Conservation (phyloP, 1,284 basidiomycete genomes). For the Cryptococcus neoformans region DNA sequence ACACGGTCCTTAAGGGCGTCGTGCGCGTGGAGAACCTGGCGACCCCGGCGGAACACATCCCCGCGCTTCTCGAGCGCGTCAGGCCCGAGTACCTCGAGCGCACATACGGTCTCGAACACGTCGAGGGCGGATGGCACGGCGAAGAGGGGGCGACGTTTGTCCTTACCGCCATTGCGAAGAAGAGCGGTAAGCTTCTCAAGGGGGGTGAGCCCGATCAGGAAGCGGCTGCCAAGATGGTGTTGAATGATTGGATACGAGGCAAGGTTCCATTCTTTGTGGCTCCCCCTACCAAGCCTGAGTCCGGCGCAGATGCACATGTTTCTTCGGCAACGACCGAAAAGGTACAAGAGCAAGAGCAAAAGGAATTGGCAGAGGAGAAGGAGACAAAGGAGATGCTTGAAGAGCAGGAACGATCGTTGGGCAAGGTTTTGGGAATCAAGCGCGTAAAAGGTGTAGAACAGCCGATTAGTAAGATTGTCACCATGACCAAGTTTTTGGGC, state of each 20-base stretch:
- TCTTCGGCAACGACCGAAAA: neutral
- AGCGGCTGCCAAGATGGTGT: slow-evolving; percentile 88
- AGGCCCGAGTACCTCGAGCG: slow-evolving; percentile 89
- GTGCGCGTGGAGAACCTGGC: slow-evolving; percentile 94
- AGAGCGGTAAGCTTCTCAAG: slow-evolving; percentile 88
- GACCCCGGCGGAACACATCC: slow-evolving; percentile 91
- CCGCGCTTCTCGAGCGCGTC: slow-evolving; percentile 80
- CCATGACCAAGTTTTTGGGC: slow-evolving; percentile 55
- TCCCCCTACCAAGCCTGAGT: slow-evolving; percentile 51
- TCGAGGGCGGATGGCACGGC: slow-evolving; percentile 55
- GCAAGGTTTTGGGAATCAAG: slow-evolving; percentile 48
- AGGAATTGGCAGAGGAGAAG: slow-evolving; percentile 24
- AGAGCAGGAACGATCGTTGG: slow-evolving; percentile 42
- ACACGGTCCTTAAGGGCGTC: slow-evolving; percentile 94
- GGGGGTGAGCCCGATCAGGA: slow-evolving; percentile 94
- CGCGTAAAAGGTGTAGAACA: slow-evolving; percentile 57
- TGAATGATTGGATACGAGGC: slow-evolving; percentile 97
- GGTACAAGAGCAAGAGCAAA: slow-evolving; percentile 12
- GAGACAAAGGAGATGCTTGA: slow-evolving; percentile 34
- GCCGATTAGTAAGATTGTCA: slow-evolving; percentile 57
- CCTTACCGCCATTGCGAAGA: slow-evolving; percentile 78
- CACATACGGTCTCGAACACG: slow-evolving; percentile 72
- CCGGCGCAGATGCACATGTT: slow-evolving; percentile 10
- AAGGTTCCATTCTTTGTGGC: slow-evolving; percentile 58
- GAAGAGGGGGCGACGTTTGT: slow-evolving; percentile 65